A percentile compares a stretch with the other conserved stretches of the same genome.
These are phyloP conservation scores for Ilyonectria destructans DNA, from an alignment of 2,329 filamentous ascomycete species.

Conservation along the genomic window DNA sequence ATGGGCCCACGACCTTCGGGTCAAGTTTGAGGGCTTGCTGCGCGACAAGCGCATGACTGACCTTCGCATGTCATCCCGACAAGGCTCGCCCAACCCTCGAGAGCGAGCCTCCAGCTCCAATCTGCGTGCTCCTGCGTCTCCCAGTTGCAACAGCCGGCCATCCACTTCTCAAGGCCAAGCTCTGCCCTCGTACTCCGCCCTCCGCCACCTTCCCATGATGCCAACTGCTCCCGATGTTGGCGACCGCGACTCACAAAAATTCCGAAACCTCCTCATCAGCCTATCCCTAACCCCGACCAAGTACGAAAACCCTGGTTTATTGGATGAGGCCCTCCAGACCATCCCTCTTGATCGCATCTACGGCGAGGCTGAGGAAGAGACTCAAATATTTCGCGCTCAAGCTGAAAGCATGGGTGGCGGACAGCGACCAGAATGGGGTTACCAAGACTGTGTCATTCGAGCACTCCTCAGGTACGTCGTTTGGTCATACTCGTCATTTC, in stretches of 20 bases:
- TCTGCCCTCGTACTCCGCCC: conserved; percentile 65
- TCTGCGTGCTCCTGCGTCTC: conserved; percentile 59
- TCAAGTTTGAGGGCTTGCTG: conserved; percentile 89
- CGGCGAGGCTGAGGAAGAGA: conserved; percentile 93
- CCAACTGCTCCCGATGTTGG: conserved; percentile 80
- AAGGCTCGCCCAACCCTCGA: conserved; percentile 70
- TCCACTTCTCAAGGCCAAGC: conserved; percentile 63
- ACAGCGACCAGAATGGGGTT: conserved; percentile 91
- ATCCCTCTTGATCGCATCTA: conserved; percentile 95
- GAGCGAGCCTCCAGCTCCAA: conserved; percentile 68
- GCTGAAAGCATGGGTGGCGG: conserved; percentile 89
- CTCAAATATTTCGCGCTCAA: conserved; percentile 88
- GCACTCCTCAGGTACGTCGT: conserved; percentile 83
- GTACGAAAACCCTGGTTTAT: conserved; percentile 95
- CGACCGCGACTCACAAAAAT: conserved; percentile 80
- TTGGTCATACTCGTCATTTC: background rate
- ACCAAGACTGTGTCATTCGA: conserved; percentile 95
- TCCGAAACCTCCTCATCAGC: conserved; percentile 86
- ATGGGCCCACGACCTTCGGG: conserved; percentile 84
- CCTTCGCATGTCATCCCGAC: conserved; percentile 70
- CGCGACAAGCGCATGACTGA: conserved; percentile 91
- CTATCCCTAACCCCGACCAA: conserved; percentile 91
- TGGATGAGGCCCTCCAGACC: conserved; percentile 91
- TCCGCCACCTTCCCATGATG: conserved; percentile 68
- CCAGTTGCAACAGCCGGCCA: conserved; percentile 59